phyloP scores from a whole-genome alignment of 2,329 filamentous ascomycete genomes.

The Hypoxylon rubiginosum region DNA sequence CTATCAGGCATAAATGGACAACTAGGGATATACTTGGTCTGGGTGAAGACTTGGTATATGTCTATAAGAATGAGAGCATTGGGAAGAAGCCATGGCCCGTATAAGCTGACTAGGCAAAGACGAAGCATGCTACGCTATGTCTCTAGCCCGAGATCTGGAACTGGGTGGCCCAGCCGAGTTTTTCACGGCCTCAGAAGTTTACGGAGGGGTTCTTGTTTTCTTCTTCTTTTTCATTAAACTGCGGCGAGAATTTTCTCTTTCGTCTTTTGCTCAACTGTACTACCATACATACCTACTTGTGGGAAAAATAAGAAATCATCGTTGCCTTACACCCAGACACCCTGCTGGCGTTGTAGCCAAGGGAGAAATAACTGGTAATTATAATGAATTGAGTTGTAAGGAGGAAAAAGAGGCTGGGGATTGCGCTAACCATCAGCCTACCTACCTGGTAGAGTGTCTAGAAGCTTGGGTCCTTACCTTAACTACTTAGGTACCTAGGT shows the following conservation, averaged over 20 bases:
- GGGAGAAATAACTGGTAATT: neutral
- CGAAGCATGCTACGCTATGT: neutral
- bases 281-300: neutral
- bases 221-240: neutral
- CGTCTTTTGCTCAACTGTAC: neutral
- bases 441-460: neutral
- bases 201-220: neutral
- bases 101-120: slow-evolving; percentile 2
- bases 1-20: neutral
- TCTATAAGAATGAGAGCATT: slow-evolving; percentile 3
- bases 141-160: neutral
- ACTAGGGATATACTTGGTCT: neutral
- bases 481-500: neutral
- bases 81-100: neutral
- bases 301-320: neutral
- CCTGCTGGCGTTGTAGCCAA: neutral
- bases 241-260: neutral
- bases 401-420: slow-evolving; percentile 22
- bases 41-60: slow-evolving; percentile 5
- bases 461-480: neutral
- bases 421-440: neutral
- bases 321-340: neutral
- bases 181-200: neutral
- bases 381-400: neutral
- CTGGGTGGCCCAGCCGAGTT: neutral